phyloP scores from a whole-genome alignment of 192 early-diverging fungal species.

The Umbelopsis vinacea region DNA sequence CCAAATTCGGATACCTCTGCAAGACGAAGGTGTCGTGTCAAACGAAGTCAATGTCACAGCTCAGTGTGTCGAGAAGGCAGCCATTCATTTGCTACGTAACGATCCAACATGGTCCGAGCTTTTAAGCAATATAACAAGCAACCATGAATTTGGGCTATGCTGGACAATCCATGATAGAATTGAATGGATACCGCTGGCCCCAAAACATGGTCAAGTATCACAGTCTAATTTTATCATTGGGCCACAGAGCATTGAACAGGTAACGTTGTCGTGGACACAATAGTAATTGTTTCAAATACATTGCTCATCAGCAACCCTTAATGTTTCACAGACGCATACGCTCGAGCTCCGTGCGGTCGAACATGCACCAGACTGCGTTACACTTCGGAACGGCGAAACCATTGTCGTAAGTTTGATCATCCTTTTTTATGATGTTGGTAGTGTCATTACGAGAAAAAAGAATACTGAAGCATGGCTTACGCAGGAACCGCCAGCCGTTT shows the following conservation, averaged over 20 bases:
- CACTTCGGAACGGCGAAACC: neutral
- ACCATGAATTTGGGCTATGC: constrained; percentile 14
- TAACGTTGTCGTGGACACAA: neutral
- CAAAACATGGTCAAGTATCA: neutral
- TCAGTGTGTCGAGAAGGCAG: constrained; percentile 27
- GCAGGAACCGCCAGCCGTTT: constrained; percentile 2
- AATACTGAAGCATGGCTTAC: neutral
- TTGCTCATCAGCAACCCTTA: neutral
- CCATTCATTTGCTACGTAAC: constrained; percentile 24
- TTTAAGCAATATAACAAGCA: neutral
- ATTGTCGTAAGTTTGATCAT: neutral
- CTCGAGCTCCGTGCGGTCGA: constrained; percentile 3
- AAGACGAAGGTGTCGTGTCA: neutral
- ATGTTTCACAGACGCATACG: neutral
- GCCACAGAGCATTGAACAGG: constrained; percentile 41
- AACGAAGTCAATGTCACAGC: constrained; percentile 5
- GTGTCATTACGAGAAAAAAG: neutral
- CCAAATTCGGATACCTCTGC: constrained; percentile 27
- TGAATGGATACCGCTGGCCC: constrained; percentile 37
- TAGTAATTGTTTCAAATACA: neutral
- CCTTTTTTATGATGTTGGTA: neutral
- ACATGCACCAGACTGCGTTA: neutral
- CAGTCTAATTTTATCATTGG: constrained; percentile 26
- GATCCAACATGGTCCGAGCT: neutral
- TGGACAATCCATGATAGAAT: constrained; percentile 32